Evolutionary conservation across 2,329 filamentous ascomycete species (phyloP).

Genomic region (Penicillium sp.): DNA sequence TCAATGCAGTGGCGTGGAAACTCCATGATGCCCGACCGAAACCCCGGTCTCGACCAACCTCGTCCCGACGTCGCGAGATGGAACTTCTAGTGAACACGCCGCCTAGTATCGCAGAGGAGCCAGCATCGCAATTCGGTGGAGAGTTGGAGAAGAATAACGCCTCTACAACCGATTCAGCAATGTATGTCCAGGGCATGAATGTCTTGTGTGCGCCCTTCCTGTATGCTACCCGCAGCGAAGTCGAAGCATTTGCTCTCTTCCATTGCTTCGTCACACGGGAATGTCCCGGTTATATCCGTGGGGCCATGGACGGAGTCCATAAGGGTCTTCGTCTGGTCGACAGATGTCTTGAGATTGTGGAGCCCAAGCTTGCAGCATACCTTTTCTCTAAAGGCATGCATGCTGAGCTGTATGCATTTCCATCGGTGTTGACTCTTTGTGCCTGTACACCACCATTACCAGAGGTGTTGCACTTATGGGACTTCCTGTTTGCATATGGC

Average conservation of each 20-base stretch:
- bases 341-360: slow-evolving; percentile 86
- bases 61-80: slow-evolving; percentile 50
- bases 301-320: slow-evolving; percentile 97
- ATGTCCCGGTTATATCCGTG: slow-evolving; percentile 89
- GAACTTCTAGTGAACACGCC: slow-evolving; percentile 42
- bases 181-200: slow-evolving; percentile 99
- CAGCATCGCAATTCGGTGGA: slow-evolving; percentile 55
- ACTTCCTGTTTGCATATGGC: slow-evolving; percentile 95
- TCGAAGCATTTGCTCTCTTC: slow-evolving; percentile 91
- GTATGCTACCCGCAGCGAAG: slow-evolving; percentile 90
- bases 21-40: slow-evolving; percentile 73
- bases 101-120: slow-evolving; percentile 41
- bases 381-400: slow-evolving; percentile 83
- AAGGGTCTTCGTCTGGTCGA: slow-evolving; percentile 88
- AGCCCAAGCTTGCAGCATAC: slow-evolving; percentile 81
- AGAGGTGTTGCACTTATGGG: slow-evolving; percentile 91
- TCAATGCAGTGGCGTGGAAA: slow-evolving; percentile 94
- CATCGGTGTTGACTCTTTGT: slow-evolving; percentile 89
- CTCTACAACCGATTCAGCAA: slow-evolving; percentile 67
- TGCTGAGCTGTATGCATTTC: slow-evolving; percentile 94
- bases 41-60: slow-evolving; percentile 40
- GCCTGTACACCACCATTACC: slow-evolving; percentile 94
- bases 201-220: slow-evolving; percentile 94
- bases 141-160: slow-evolving; percentile 15
- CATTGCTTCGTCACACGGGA: slow-evolving; percentile 83